A percentile compares a stretch with the other conserved stretches of the same genome.
Evolutionary conservation across 345 rosid species (phyloP).

Genomic region (Citrus maxima): DNA sequence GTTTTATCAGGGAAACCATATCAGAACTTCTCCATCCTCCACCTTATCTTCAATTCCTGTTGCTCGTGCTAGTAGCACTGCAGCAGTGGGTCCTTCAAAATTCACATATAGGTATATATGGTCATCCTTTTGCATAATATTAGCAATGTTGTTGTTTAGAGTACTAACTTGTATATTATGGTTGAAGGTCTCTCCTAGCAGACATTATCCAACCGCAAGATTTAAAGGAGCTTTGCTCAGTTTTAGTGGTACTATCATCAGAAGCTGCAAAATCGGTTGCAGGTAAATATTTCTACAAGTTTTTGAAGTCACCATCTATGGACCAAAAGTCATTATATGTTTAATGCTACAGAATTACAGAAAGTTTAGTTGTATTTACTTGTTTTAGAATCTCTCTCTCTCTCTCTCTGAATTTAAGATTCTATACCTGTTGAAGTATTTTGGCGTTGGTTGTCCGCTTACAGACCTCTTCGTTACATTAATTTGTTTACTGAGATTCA

Average conservation of each 20-base stretch:
- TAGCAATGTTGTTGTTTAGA: slow-evolving; percentile 2
- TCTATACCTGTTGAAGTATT: neutral
- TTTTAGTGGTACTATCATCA: slow-evolving; percentile 69
- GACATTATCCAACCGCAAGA: slow-evolving; percentile 91
- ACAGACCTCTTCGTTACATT: neutral
- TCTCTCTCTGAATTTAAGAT: neutral
- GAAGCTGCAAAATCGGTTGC: slow-evolving; percentile 77
- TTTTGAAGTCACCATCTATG: neutral
- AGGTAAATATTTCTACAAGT: slow-evolving; percentile 38
- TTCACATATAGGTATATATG: slow-evolving; percentile 69
- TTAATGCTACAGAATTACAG: neutral
- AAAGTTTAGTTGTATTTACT: neutral
- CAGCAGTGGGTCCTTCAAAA: slow-evolving; percentile 55
- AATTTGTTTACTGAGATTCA: neutral
- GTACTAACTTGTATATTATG: slow-evolving; percentile 36
- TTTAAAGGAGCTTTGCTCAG: slow-evolving; percentile 94
- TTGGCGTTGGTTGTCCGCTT: neutral
- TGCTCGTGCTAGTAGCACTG: slow-evolving; percentile 42
- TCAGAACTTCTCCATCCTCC: slow-evolving; percentile 46
- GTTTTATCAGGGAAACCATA: slow-evolving; percentile 53
- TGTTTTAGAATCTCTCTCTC: neutral
- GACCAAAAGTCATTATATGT: neutral
- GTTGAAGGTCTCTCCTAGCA: slow-evolving; percentile 87
- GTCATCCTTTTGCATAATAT: slow-evolving; percentile 5
- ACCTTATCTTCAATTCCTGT: slow-evolving; percentile 45